Percentiles rank a stretch among this genome's conserved stretches.
Evolutionary conservation across 352 stramenopile genomes (phyloP).

Genomic region (Phytophthora syringae): DNA sequence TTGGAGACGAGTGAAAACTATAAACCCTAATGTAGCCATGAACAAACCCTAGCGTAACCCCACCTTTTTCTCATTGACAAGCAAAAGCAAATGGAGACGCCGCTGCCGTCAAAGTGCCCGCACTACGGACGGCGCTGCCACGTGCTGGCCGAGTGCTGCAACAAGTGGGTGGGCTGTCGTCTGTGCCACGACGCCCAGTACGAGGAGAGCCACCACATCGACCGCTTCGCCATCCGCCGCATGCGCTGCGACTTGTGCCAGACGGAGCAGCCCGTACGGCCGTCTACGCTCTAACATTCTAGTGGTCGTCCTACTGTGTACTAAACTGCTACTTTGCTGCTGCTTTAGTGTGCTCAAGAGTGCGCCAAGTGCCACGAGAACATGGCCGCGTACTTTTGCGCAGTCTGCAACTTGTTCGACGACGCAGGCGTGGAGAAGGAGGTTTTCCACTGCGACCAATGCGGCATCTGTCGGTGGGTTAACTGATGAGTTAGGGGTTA

Average conservation of each 20-base stretch:
- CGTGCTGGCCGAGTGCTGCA: slow-evolving; percentile 77
- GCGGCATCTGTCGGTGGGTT: slow-evolving; percentile 75
- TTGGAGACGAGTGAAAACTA: too few species aligned
- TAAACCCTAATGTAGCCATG: too few species aligned
- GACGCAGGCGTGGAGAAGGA: slow-evolving; percentile 63
- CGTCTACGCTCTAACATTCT: not conserved
- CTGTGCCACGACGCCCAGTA: slow-evolving; percentile 73
- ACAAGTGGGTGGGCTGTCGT: slow-evolving; percentile 74
- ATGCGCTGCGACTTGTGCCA: slow-evolving; percentile 76
- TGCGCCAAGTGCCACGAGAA: slow-evolving; percentile 51
- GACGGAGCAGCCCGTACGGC: slow-evolving; percentile 62
- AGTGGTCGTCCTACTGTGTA: not conserved
- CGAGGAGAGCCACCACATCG: slow-evolving; percentile 65
- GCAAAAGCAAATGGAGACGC: not conserved
- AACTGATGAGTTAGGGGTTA: too few species aligned
- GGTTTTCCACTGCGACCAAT: slow-evolving; percentile 80
- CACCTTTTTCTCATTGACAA: slow-evolving; percentile 7
- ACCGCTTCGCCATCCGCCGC: slow-evolving; percentile 72
- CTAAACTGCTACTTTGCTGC: not conserved
- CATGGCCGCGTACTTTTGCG: slow-evolving; percentile 75
- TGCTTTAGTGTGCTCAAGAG: slow-evolving; percentile 55
- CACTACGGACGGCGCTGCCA: slow-evolving; percentile 75
- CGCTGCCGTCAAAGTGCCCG: slow-evolving; percentile 36
- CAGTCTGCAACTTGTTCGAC: slow-evolving; percentile 79
- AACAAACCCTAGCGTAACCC: too few species aligned